Evolutionary conservation across 768 basidiomycete species (phyloP), one percentile per base, ranked within the genome.

Genomic region (Rhodotorula sphaerocarpa): DNA sequence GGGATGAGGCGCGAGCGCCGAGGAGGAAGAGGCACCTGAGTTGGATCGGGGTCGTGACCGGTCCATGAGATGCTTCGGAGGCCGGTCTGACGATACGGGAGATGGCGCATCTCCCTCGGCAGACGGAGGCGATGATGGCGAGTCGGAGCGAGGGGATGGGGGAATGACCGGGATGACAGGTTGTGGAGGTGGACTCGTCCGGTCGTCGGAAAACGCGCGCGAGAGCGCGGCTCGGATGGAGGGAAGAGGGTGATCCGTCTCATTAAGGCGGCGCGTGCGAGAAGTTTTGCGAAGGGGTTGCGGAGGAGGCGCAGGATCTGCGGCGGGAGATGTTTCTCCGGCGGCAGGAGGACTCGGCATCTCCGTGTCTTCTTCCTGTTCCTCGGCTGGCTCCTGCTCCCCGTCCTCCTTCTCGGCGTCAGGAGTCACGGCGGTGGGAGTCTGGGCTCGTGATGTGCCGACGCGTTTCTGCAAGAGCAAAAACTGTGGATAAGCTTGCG

Each of bases 21-120:
- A 44, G 20, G 53, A 55, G 14, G 53, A 43, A 1, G 53, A 43
- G 42, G 28, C 12, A 16, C 20, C 33, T 1, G 42, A 44, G 30
- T 18, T n/a, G 16, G 52, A 53, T 4, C 52, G 52, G 10, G 52
- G 52, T 10, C 33, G 50, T 14, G 50, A 52, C 20, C 56, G 56
- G 56, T 57, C 46, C 23, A 57, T 45, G 28, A 34, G 25, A 45
- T 57, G 56, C 23, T 57, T 42, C 27, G 28, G 39, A 4, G 57
- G 30, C 30, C 18, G 21, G 48, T 31, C 21, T 7, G 36, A 39
- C 6, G 36, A n/a, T 9, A 18, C 31, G 18, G n/a, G n/a, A 1
- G 50, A 15, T 1, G 50, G n/a, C n/a, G n/a, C n/a, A n/a, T n/a
- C n/a, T n/a, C n/a, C n/a, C n/a, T n/a, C n/a, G n/a, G n/a, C 10